These are phyloP conservation scores for Blastomyces silverae DNA, from an alignment of 2,329 filamentous ascomycete species.

Conservation along the genomic window DNA sequence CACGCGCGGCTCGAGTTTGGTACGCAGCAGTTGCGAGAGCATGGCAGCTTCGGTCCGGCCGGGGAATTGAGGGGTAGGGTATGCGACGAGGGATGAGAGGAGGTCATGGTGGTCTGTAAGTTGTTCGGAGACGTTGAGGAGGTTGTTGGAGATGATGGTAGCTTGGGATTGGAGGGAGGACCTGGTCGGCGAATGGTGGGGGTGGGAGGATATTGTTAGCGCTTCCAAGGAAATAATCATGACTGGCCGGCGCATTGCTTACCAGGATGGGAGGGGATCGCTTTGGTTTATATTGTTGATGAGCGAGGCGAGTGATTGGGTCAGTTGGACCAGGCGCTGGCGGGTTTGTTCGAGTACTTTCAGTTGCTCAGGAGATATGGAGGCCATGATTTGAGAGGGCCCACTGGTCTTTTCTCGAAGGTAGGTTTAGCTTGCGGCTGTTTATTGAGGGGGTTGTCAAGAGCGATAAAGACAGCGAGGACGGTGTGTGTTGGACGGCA, in stretches of 20 bases:
- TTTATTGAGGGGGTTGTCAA: background rate
- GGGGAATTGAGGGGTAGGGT: conserved; percentile 69
- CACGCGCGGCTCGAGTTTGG: conserved; percentile 73
- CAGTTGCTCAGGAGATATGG: conserved; percentile 38
- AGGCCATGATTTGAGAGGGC: conserved; percentile 29
- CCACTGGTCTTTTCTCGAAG: background rate
- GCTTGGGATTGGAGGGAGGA: conserved; percentile 65
- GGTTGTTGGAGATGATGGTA: conserved; percentile 63
- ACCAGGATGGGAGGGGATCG: conserved; percentile 63
- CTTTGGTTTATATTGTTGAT: conserved; percentile 54
- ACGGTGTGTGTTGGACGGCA: no score
- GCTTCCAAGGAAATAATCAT: background rate
- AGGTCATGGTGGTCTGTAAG: conserved; percentile 60
- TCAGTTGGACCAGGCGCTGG: conserved; percentile 60
- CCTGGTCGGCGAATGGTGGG: conserved; percentile 37
- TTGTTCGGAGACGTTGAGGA: conserved; percentile 59
- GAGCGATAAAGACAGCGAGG: background rate
- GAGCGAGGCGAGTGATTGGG: conserved; percentile 60
- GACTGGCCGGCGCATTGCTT: conserved; percentile 24
- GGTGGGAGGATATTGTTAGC: background rate
- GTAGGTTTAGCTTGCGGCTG: background rate
- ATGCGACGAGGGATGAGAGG: conserved; percentile 63
- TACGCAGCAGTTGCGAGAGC: conserved; percentile 65
- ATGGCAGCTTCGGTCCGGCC: conserved; percentile 56
- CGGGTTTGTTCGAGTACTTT: conserved; percentile 66